phyloP scores from a whole-genome alignment of 2,329 filamentous ascomycete species.

The Emericellopsis atlantica region DNA sequence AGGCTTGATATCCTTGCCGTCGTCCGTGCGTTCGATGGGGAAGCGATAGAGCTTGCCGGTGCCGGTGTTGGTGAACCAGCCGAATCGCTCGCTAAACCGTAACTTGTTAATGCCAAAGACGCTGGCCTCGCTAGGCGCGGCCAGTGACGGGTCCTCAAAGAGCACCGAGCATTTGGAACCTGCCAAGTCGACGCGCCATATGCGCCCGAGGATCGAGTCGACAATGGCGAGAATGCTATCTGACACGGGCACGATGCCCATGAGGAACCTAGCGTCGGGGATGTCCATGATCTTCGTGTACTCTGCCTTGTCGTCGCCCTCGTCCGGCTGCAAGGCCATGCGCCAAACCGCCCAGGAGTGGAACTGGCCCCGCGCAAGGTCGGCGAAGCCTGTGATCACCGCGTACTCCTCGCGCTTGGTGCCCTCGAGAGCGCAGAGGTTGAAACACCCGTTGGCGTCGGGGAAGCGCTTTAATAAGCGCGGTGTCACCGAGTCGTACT shows the following conservation, averaged over 20 bases:
- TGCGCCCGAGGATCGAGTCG: conserved; percentile 2
- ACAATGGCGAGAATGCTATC: neutral
- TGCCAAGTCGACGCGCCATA: conserved; percentile 3
- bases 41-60: conserved; percentile 2
- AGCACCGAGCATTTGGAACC: conserved; percentile 1
- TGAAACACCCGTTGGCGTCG: conserved; percentile 3
- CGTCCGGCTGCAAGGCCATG: conserved; percentile 1
- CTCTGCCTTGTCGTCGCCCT: neutral
- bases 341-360: conserved; percentile 2
- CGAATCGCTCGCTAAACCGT: conserved; percentile 1
- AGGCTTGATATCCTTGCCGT: neutral
- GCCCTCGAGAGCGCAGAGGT: conserved; percentile 2
- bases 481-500: neutral
- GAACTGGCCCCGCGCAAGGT: conserved; percentile 3
- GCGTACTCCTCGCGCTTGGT: conserved; percentile 4
- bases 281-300: conserved; percentile 3
- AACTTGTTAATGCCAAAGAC: conserved; percentile 6
- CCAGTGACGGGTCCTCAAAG: conserved; percentile 1
- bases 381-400: conserved; percentile 3
- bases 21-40: conserved; percentile 2
- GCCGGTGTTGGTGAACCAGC: conserved; percentile 4
- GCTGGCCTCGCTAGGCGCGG: conserved; percentile 1
- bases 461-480: conserved; percentile 3
- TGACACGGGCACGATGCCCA: conserved; percentile 3
- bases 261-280: conserved; percentile 1